These are phyloP conservation scores for Talaromyces atroroseus DNA, from an alignment of 2,329 filamentous ascomycete genomes.

Conservation along the genomic window DNA sequence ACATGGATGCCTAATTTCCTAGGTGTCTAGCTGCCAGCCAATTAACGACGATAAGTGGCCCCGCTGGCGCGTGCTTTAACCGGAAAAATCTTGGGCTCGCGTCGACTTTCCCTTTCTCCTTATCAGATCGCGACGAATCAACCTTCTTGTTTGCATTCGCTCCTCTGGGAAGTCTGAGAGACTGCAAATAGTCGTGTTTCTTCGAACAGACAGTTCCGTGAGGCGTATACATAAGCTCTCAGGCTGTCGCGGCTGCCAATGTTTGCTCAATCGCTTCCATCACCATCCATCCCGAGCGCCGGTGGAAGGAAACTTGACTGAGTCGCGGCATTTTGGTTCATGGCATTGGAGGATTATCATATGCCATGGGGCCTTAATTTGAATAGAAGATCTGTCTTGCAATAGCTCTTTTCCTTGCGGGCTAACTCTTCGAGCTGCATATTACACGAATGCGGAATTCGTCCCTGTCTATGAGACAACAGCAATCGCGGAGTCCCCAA, in stretches of 20 bases:
- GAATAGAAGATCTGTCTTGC: background rate
- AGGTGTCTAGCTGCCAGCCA: background rate
- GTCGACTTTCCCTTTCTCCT: conserved; percentile 5
- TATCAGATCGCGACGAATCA: conserved; percentile 6
- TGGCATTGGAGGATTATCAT: background rate
- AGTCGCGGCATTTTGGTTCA: background rate
- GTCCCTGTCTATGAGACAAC: background rate
- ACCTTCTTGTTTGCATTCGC: background rate
- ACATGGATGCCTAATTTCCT: background rate
- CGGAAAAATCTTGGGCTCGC: background rate
- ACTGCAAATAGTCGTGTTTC: background rate
- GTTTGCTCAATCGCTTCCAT: background rate
- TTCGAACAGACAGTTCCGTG: background rate
- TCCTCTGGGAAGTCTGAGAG: background rate
- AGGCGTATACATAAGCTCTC: background rate
- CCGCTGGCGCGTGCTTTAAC: background rate
- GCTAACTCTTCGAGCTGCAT: background rate
- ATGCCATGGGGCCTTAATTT: background rate
- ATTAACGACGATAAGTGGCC: background rate
- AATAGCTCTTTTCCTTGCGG: background rate
- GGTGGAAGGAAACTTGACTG: background rate
- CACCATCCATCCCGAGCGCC: background rate
- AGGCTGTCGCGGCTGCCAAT: background rate
- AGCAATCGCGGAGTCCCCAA: background rate
- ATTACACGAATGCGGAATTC: background rate